Base-by-base conservation (phyloP, 768 basidiomycete species). In the Suillus fuscotomentosus region DNA sequence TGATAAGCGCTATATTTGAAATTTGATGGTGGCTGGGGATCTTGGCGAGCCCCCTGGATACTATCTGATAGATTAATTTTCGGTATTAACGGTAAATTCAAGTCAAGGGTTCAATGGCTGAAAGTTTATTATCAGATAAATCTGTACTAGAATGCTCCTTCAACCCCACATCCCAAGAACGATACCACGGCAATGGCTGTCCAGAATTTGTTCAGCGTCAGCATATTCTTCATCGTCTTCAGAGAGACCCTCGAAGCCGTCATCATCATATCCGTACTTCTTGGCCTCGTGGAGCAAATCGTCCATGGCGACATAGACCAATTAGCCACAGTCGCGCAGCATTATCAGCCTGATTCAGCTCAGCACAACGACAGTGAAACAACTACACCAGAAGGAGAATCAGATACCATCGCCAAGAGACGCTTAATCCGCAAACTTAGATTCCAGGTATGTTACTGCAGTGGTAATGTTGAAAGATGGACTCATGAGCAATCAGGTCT, bases 201-300 rank as follows among this genome's bases (percentile, higher is more conserved):
- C 14, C 84, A 84, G 66, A 84, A 87, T 72, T 79, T 95, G 62
- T 97, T 97, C 79, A 92, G 91, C 64, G 84, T 96, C 63, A 88
- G 94, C 71, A 94, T 98, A 69, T 97, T 95, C 82, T 95, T 98
- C 84, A 95, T 97, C 79, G 88, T 96, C 79, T 95, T 97, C 76
- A 87, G 95, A 73, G 95, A 97, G 84, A 91, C 94, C 5, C 84
- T 97, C 67, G 95, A 97, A 81, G 92, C 94, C 5, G 88, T 87
- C 50, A 91, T 98, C 80, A 94, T 99, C 82, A 79, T 97, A 74
- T 92, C 94, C 7, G 94, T 97, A 63, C 86, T 99, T 56, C 89
- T 97, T 60, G 88, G 92, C 67, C 88, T 98, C 66, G 91, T 93
- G n/a, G 88, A 97, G 71, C 94, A 96, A 68, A 86, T 95, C 67